These are phyloP conservation scores for Auricularia heimuer DNA, from an alignment of 768 basidiomycete species.

Conservation along the genomic window DNA sequence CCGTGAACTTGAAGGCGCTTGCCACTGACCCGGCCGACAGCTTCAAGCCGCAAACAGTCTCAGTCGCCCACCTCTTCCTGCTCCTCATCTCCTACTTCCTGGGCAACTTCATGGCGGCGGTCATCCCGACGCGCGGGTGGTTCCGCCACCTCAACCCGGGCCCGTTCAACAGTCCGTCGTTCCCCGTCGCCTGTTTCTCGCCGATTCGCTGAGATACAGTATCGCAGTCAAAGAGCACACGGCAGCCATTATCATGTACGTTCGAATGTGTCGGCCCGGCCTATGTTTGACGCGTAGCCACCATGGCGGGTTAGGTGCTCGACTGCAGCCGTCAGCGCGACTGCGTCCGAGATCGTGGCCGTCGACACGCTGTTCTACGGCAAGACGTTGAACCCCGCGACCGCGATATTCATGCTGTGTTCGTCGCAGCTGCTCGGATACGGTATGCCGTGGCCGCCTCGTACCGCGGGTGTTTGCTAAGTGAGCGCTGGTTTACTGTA, in stretches of 20 bases:
- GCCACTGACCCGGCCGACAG: background rate
- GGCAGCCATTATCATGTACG: constrained; percentile 19
- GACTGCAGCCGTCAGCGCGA: constrained; percentile 23
- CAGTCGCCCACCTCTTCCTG: constrained; percentile 21
- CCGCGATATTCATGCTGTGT: constrained; percentile 22
- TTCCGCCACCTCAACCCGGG: constrained; percentile 22
- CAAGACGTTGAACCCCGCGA: constrained; percentile 19
- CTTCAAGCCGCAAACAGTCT: constrained; percentile 21
- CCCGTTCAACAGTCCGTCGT: constrained; percentile 22
- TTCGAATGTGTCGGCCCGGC: background rate
- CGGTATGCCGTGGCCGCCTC: constrained; percentile 2
- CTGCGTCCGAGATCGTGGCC: constrained; percentile 25
- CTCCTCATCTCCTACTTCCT: constrained; percentile 21
- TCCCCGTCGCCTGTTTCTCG: constrained; percentile 7
- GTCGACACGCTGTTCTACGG: constrained; percentile 19
- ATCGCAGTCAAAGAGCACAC: constrained; percentile 24
- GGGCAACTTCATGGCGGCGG: constrained; percentile 13
- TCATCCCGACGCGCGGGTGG: constrained; percentile 14
- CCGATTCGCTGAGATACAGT: background rate
- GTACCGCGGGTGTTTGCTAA: constrained; percentile 8
- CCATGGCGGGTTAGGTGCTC: constrained; percentile 10
- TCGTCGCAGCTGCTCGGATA: constrained; percentile 20
- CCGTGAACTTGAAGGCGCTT: background rate
- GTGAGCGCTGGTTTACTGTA: constrained; percentile 10
- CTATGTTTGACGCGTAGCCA: too few relatives aligned